Evolutionary conservation across 148 eudicot species (phyloP).

Genomic region (Arbutus unedo): DNA sequence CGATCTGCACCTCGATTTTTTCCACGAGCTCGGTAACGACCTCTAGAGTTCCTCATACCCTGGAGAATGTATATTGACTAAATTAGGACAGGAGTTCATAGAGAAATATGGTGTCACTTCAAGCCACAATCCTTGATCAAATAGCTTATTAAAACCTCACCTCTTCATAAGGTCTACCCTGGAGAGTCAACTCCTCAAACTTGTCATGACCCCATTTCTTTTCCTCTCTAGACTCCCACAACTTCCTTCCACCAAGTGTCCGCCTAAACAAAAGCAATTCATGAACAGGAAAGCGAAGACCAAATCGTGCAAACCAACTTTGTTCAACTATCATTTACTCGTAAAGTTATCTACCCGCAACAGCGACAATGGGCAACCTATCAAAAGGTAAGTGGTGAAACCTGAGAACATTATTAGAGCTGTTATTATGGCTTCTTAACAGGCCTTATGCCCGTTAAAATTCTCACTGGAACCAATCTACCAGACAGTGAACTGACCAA

Average conservation of each 20-base stretch:
- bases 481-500: background rate
- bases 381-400: background rate
- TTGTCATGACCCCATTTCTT: constrained; percentile 99
- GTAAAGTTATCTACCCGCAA: background rate
- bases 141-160: constrained; percentile 30
- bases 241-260: constrained; percentile 69
- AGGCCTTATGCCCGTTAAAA: background rate
- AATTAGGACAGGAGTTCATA: background rate
- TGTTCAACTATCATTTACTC: background rate
- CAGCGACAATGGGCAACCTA: no score
- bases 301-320: background rate
- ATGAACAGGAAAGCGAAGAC: background rate
- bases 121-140: constrained; percentile 2
- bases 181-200: constrained; percentile 77
- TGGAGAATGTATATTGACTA: constrained; percentile 21
- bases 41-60: constrained; percentile 70
- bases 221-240: constrained; percentile 95
- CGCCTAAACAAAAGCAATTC: constrained; percentile 42
- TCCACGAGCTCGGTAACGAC: constrained; percentile 63
- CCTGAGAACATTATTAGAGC: background rate
- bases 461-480: background rate
- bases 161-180: constrained; percentile 66
- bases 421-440: background rate
- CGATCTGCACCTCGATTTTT: constrained; percentile 53
- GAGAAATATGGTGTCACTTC: background rate